Percentiles rank a stretch among this genome's conserved stretches.
phyloP scores from a whole-genome alignment of 306 rosid genomes.

The Hippophae tibetana region DNA sequence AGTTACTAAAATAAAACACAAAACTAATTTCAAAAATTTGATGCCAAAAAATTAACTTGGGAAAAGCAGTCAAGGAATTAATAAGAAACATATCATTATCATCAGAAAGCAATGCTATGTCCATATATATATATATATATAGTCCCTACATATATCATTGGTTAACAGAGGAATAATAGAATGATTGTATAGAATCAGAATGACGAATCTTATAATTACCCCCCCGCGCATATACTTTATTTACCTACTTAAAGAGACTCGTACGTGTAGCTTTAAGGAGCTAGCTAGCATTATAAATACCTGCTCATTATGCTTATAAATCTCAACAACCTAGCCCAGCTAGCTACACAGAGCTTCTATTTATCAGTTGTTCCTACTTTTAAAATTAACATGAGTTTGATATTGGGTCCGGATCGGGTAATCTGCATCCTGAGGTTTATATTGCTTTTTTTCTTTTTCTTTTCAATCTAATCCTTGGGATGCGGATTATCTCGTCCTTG shows the following conservation, averaged over 20 bases:
- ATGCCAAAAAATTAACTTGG: neutral
- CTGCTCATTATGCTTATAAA: slow-evolving; percentile 10
- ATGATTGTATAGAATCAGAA: slow-evolving; percentile 16
- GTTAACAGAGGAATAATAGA: slow-evolving; percentile 22
- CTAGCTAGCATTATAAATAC: slow-evolving; percentile 34
- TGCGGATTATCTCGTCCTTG: slow-evolving; percentile 39
- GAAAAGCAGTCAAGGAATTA: slow-evolving; percentile 36
- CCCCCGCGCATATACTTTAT: slow-evolving; percentile 6
- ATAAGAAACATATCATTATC: slow-evolving; percentile 11
- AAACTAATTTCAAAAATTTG: no score
- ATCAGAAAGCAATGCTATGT: slow-evolving; percentile 13
- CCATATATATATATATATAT: no score
- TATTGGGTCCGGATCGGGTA: slow-evolving; percentile 39
- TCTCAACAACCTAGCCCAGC: slow-evolving; percentile 14
- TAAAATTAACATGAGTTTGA: neutral
- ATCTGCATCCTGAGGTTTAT: slow-evolving; percentile 75
- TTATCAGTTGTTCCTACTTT: neutral
- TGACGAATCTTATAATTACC: slow-evolving; percentile 25
- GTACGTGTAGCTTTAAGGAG: slow-evolving; percentile 10
- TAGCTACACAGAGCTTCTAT: slow-evolving; percentile 9
- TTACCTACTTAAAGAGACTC: slow-evolving; percentile 19
- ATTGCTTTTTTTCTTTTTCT: slow-evolving; percentile 18
- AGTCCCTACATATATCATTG: slow-evolving; percentile 31
- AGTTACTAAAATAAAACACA: no score
- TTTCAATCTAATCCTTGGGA: slow-evolving; percentile 41